Conservation (phyloP, 805 yeast genomes). For the Lachancea mirantina region DNA sequence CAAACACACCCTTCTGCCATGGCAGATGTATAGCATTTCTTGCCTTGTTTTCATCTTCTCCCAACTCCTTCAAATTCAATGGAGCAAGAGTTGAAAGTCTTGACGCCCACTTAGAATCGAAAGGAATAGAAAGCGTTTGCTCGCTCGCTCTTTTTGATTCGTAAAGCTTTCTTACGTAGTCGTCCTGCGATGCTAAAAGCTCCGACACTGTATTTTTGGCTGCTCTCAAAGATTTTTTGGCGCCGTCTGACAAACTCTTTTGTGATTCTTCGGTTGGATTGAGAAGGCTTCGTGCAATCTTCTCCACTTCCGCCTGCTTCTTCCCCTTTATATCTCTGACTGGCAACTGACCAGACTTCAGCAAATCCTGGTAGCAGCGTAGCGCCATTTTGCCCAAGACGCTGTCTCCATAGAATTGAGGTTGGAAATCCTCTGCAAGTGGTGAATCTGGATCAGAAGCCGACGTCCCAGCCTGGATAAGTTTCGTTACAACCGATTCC, state of each 20-base stretch:
- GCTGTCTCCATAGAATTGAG: constrained; percentile 32
- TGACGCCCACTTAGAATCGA: constrained; percentile 46
- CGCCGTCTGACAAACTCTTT: constrained; percentile 18
- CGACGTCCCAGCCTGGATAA: constrained; percentile 29
- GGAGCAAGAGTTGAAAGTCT: constrained; percentile 37
- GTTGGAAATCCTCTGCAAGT: constrained; percentile 29
- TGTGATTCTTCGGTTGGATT: constrained; percentile 19
- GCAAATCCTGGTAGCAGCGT: constrained; percentile 21
- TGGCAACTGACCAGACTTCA: constrained; percentile 17
- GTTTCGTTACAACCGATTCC: constrained; percentile 38
- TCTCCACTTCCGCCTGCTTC: constrained; percentile 11
- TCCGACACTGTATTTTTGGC: constrained; percentile 23
- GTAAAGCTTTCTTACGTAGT: constrained; percentile 25
- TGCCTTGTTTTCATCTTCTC: constrained; percentile 45
- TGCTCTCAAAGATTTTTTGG: constrained; percentile 21
- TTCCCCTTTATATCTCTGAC: constrained; percentile 10
- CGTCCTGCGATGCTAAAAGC: constrained; percentile 19
- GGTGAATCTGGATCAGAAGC: constrained; percentile 18
- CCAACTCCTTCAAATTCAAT: constrained; percentile 37
- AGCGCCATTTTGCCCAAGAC: constrained; percentile 16
- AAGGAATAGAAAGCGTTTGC: constrained; percentile 31
- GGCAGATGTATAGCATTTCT: constrained; percentile 52
- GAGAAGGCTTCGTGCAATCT: constrained; percentile 13
- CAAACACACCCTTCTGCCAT: constrained; percentile 75
- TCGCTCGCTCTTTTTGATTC: constrained; percentile 21